Conservation (phyloP, 371 early-diverging fungal genomes). For the Thermomucor indicae-seudaticae region DNA sequence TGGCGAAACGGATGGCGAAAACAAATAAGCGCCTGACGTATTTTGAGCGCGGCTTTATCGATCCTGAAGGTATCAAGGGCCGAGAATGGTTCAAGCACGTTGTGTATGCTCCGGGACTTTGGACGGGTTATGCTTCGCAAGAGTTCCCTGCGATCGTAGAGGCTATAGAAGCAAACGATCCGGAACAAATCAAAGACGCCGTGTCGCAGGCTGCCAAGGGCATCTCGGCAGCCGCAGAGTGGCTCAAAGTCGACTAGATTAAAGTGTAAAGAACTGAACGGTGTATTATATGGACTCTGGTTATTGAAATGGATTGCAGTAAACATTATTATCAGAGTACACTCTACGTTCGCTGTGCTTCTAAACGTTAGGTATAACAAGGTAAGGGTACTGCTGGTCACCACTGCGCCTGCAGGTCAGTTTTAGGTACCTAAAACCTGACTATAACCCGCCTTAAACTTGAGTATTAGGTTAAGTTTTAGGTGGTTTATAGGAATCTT, state of each 20-base stretch:
- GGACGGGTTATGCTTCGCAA: conserved; percentile 49
- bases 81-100: conserved; percentile 65
- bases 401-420: too few species aligned
- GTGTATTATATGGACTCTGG: too few species aligned
- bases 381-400: too few species aligned
- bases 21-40: conserved; percentile 36
- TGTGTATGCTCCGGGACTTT: conserved; percentile 52
- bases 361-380: too few species aligned
- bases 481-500: too few species aligned
- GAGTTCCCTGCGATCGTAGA: conserved; percentile 51
- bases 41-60: conserved; percentile 56
- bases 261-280: too few species aligned
- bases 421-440: too few species aligned
- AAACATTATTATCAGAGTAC: too few species aligned
- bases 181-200: conserved; percentile 15
- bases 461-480: too few species aligned
- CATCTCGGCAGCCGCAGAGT: conserved; percentile 1
- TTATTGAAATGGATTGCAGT: too few species aligned
- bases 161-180: conserved; percentile 33
- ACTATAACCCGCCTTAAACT: too few species aligned
- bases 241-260: conserved; percentile 2
- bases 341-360: too few species aligned
- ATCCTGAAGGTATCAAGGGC: conserved; percentile 47
- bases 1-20: conserved; percentile 14
- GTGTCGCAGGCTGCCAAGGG: conserved; percentile 18